Evolutionary conservation across 2,329 filamentous ascomycete genomes (phyloP), one percentile per base, ranked within the genome.

Genomic region (Furcasterigmium furcatum): DNA sequence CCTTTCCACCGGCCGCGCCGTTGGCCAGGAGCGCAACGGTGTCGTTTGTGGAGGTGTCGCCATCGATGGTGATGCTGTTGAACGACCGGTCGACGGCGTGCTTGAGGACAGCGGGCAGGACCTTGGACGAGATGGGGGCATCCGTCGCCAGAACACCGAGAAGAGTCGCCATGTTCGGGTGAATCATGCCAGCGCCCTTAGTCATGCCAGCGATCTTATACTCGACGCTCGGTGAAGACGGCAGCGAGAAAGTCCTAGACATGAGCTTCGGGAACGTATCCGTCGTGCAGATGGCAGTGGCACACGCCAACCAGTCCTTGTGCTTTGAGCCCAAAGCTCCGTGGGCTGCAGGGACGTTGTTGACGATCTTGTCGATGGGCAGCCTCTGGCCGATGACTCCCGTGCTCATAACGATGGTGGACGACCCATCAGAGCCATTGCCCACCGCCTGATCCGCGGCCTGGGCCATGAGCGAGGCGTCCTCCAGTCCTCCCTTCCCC

Each of bases 111-210:
- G 76, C 66, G 41, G 84, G 80, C 48, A 96, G 80, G 9, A 86
- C 77, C 1, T 68, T 62, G 4, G 87, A 75, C 1, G 82, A 76
- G 58, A 97, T 80, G 24, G 91, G 87, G 1, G 87, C 92, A 58
- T 99, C 94, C 13, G 94, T 99, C 59, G 89, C 91, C 59, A 97
- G 79, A 50, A 97, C 87, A 44, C 89, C 91, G 29, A 99, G 82
- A 27, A 97, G 80, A 1, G 94, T 99, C 24, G 91, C 94, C 91
- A 99, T 96, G 73, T 99, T 97, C 40, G 94, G 94, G 62, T 96
- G 91, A 65, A 99, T 96, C 94, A 99, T 99, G 60, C 94, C 94
- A 5, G 94, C 94, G 46, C 94, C 94, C 73, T 99, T 99, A 59
- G 92, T 95, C 82, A 95, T 95, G 56, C 94, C 94, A 12, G 89